A percentile compares a stretch with the other conserved stretches of the same genome.
phyloP scores from a whole-genome alignment of 495 filamentous ascomycete genomes.

The Penicillium odoratum region DNA sequence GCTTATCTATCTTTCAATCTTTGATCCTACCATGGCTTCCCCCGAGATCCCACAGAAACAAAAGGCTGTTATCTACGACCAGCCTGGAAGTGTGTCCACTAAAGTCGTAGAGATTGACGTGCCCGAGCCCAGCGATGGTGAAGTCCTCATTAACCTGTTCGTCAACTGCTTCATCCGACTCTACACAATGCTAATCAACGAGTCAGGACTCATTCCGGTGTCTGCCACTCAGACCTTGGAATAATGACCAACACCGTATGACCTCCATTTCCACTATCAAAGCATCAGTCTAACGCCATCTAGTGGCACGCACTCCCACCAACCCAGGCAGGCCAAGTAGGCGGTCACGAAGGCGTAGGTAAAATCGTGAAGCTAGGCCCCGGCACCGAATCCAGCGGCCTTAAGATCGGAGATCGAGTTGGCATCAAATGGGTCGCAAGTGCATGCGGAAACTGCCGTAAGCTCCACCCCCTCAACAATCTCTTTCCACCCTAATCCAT shows the following conservation, averaged over 20 bases:
- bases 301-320: constrained; percentile 61
- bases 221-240: constrained; percentile 67
- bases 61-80: constrained; percentile 69
- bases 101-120: constrained; percentile 65
- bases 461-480: constrained; percentile 11
- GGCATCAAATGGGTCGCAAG: constrained; percentile 58
- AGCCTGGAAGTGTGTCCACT: constrained; percentile 67
- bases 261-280: not conserved
- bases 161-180: not conserved
- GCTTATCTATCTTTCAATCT: not conserved
- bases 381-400: constrained; percentile 43
- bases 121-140: constrained; percentile 62
- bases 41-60: constrained; percentile 59
- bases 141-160: constrained; percentile 68
- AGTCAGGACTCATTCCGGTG: constrained; percentile 62
- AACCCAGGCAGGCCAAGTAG: constrained; percentile 65
- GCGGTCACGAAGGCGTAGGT: constrained; percentile 64
- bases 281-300: constrained; percentile 10
- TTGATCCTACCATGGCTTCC: constrained; percentile 22
- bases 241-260: constrained; percentile 58
- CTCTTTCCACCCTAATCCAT: not conserved
- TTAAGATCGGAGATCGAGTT: constrained; percentile 68
- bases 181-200: constrained; percentile 5
- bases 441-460: constrained; percentile 51
- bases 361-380: constrained; percentile 61